Percentiles rank a stretch among this genome's conserved stretches.
phyloP scores from a whole-genome alignment of 768 basidiomycete species.

The Tylopilus balloui region DNA sequence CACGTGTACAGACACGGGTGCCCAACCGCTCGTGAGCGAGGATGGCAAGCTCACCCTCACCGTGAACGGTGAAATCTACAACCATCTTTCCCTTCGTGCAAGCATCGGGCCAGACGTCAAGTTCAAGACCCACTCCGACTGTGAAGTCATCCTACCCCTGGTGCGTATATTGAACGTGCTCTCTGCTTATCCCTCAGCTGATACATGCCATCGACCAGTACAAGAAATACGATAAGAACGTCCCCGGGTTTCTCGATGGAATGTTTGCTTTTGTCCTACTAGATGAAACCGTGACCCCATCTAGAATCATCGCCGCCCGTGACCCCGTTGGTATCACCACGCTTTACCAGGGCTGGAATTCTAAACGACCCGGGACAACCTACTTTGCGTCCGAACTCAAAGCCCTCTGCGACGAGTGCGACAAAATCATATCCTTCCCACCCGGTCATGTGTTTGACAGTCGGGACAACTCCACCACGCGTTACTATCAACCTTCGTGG shows the following conservation, averaged over 20 bases:
- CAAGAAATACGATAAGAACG: slow-evolving; percentile 68
- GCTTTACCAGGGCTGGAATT: slow-evolving; percentile 95
- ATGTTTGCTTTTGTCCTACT: slow-evolving; percentile 99
- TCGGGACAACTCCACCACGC: slow-evolving; percentile 64
- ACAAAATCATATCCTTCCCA: slow-evolving; percentile 92
- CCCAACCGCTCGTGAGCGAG: slow-evolving; percentile 86
- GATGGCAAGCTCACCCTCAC: slow-evolving; percentile 81
- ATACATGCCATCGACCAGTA: slow-evolving; percentile 50
- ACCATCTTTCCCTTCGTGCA: slow-evolving; percentile 79
- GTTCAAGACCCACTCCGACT: slow-evolving; percentile 98
- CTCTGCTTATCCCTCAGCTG: not conserved
- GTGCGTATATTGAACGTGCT: slow-evolving; percentile 40
- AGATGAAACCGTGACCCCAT: slow-evolving; percentile 86
- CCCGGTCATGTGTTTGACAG: slow-evolving; percentile 97
- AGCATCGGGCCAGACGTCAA: slow-evolving; percentile 57
- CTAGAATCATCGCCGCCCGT: slow-evolving; percentile 90
- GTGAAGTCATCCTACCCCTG: slow-evolving; percentile 93
- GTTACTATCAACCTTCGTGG: slow-evolving; percentile 90
- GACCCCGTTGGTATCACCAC: slow-evolving; percentile 98
- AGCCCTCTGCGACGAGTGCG: slow-evolving; percentile 85
- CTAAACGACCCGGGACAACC: slow-evolving; percentile 71
- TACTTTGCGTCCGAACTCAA: slow-evolving; percentile 98
- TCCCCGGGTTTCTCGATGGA: slow-evolving; percentile 85
- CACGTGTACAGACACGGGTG: slow-evolving; percentile 73
- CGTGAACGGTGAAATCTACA: slow-evolving; percentile 99